Evolutionary conservation across 768 basidiomycete species (phyloP).

Genomic region (Tricholoma terreum): DNA sequence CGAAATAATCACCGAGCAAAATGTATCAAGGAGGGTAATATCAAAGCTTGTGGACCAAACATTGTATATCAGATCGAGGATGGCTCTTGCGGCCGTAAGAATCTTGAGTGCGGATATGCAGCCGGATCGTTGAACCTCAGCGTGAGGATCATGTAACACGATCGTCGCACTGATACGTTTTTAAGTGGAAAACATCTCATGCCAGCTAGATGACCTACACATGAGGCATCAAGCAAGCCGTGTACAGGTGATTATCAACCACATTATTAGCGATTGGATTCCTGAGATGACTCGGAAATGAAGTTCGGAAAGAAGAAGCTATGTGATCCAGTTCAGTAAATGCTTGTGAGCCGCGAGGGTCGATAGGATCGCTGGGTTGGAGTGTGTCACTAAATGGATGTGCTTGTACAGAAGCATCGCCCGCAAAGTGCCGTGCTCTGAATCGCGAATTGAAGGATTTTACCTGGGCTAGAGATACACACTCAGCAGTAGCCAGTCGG

Average conservation of each 20-base stretch:
- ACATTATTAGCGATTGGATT: constrained; percentile 54
- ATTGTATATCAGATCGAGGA: constrained; percentile 63
- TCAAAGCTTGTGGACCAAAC: constrained; percentile 73
- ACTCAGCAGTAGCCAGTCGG: not conserved
- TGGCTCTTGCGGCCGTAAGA: constrained; percentile 59
- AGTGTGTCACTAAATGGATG: constrained; percentile 35
- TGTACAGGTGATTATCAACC: constrained; percentile 59
- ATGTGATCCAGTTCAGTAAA: constrained; percentile 63
- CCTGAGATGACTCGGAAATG: constrained; percentile 53
- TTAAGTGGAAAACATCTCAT: constrained; percentile 3
- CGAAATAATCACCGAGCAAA: constrained; percentile 53
- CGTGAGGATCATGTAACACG: constrained; percentile 75
- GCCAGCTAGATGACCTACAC: constrained; percentile 26
- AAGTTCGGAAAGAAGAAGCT: constrained; percentile 53
- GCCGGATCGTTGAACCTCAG: constrained; percentile 51
- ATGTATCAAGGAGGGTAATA: constrained; percentile 65
- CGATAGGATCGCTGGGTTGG: constrained; percentile 45
- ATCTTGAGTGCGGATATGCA: constrained; percentile 72
- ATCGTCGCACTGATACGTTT: constrained; percentile 52
- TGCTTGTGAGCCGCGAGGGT: constrained; percentile 57
- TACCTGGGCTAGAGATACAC: constrained; percentile 32
- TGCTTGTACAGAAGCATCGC: constrained; percentile 45
- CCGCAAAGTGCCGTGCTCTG: constrained; percentile 55
- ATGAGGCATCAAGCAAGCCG: constrained; percentile 41
- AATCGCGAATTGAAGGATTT: constrained; percentile 71